phyloP scores from a whole-genome alignment of 2,329 filamentous ascomycete genomes.

The Niveomyces coronatus region DNA sequence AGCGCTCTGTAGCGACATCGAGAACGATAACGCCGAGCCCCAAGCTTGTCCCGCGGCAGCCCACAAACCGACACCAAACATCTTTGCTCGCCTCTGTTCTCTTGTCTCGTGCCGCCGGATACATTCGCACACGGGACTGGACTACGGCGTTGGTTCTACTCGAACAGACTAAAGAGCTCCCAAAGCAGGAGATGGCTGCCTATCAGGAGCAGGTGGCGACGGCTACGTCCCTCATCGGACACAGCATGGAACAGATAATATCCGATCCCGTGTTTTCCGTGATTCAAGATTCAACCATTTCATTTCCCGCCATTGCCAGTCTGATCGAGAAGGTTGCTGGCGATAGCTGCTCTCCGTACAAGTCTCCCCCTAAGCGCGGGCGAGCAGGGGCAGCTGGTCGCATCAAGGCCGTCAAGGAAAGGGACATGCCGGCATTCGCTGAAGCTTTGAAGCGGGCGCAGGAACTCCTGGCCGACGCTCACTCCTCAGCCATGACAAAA shows the following conservation, averaged over 20 bases:
- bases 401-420: conserved; percentile 22
- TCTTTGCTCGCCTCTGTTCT: conserved; percentile 26
- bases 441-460: conserved; percentile 55
- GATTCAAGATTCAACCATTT: conserved; percentile 85
- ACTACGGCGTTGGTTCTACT: conserved; percentile 46
- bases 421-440: conserved; percentile 34
- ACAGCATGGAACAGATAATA: conserved; percentile 62
- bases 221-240: conserved; percentile 56
- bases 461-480: conserved; percentile 53
- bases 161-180: conserved; percentile 35
- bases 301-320: conserved; percentile 59
- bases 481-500: conserved; percentile 43
- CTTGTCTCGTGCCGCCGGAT: conserved; percentile 30
- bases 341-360: conserved; percentile 25
- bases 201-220: conserved; percentile 48
- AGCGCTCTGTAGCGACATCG: conserved; percentile 9
- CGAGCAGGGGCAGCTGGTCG: conserved; percentile 14
- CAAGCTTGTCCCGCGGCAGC: conserved; percentile 13
- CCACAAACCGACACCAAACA: conserved; percentile 25
- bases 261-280: conserved; percentile 79
- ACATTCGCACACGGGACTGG: conserved; percentile 44
- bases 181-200: conserved; percentile 29
- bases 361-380: conserved; percentile 26
- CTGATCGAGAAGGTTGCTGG: conserved; percentile 29
- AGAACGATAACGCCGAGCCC: conserved; percentile 17